phyloP scores from a whole-genome alignment of 2,329 filamentous ascomycete genomes.

The Dryadomyces sulphureus region DNA sequence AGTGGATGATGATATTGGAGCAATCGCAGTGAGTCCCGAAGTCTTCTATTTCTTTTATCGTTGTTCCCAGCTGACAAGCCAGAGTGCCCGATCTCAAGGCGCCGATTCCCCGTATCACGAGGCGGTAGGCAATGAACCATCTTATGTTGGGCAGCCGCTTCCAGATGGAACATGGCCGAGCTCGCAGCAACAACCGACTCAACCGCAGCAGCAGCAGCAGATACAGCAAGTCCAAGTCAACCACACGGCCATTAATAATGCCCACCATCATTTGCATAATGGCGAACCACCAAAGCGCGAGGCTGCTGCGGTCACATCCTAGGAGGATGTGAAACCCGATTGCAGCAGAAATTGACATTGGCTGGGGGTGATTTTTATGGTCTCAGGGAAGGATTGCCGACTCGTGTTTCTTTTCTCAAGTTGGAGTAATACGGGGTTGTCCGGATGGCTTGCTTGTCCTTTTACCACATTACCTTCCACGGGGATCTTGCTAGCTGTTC shows the following conservation, averaged over 20 bases:
- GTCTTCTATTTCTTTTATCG: not conserved
- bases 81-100: not conserved
- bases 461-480: not conserved
- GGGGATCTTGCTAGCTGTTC: not conserved
- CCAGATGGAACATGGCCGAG: conserved; percentile 88
- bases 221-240: not conserved
- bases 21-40: conserved; percentile 56
- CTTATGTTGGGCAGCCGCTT: conserved; percentile 54
- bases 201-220: not conserved
- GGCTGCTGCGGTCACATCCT: not conserved
- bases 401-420: not conserved
- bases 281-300: not conserved
- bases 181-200: conserved; percentile 54
- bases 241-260: not conserved
- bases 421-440: not conserved
- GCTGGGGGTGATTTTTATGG: too few relatives aligned
- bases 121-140: conserved; percentile 11
- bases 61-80: not conserved
- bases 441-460: not conserved
- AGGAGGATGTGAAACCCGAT: not conserved
- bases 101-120: not conserved
- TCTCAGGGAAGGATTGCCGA: not conserved
- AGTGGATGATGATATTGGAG: conserved; percentile 73
- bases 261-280: not conserved
- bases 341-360: not conserved